Percentiles rank a stretch among this genome's conserved stretches.
phyloP scores from a whole-genome alignment of 139 green algal genomes.

The Limnomonas spitsbergensis region DNA sequence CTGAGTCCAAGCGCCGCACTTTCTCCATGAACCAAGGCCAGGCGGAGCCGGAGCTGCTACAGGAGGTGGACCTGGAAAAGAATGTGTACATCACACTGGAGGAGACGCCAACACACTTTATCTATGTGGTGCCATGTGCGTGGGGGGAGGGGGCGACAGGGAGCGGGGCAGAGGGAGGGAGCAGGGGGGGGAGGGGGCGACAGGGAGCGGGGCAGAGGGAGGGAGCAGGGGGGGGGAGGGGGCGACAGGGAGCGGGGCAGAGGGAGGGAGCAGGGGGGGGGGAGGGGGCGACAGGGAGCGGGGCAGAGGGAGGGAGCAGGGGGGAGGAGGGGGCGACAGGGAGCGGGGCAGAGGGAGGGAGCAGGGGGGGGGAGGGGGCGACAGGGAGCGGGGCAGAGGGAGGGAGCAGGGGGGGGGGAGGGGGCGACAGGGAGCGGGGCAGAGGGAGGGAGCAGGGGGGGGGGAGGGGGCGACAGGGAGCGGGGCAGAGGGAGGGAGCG shows the following conservation, averaged over 20 bases:
- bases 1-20: background rate
- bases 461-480: too few species aligned
- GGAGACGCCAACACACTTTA: constrained; percentile 54
- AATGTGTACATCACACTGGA: constrained; percentile 39
- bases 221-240: background rate
- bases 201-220: background rate
- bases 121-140: constrained; percentile 43
- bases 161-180: background rate
- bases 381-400: too few species aligned
- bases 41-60: constrained; percentile 24
- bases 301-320: too few species aligned
- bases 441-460: too few species aligned
- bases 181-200: background rate
- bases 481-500: too few species aligned
- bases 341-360: too few species aligned
- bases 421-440: too few species aligned
- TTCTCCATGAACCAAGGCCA: background rate
- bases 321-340: too few species aligned
- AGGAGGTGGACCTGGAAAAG: constrained; percentile 38
- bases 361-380: too few species aligned
- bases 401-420: too few species aligned
- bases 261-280: too few species aligned
- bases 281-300: too few species aligned
- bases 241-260: background rate
- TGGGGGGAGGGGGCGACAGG: background rate